Evolutionary conservation across 2,329 filamentous ascomycete species (phyloP).

Genomic region (Ascochyta lentis): DNA sequence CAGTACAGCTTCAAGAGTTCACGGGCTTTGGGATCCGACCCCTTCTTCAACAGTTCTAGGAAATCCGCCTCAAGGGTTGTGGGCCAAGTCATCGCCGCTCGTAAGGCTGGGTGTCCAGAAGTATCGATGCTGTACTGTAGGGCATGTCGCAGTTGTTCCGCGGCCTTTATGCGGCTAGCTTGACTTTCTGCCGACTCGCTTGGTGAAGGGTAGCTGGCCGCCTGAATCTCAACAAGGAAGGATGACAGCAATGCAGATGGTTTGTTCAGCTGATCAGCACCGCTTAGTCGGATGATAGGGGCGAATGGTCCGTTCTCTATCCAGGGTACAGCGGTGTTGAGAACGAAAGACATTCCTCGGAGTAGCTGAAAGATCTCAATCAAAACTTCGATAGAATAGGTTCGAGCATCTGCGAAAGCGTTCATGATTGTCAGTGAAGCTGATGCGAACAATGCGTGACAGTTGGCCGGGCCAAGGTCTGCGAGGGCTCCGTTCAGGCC

Average conservation of each 20-base stretch:
- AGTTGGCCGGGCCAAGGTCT: slow-evolving; percentile 33
- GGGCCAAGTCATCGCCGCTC: slow-evolving; percentile 33
- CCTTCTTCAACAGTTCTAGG: slow-evolving; percentile 23
- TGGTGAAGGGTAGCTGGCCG: slow-evolving; percentile 11
- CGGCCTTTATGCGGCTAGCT: slow-evolving; percentile 13
- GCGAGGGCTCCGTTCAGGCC: slow-evolving; percentile 31
- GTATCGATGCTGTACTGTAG: slow-evolving; percentile 29
- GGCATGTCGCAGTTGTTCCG: slow-evolving; percentile 22
- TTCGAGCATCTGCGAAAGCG: slow-evolving; percentile 32
- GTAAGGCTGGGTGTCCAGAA: slow-evolving; percentile 29
- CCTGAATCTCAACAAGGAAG: slow-evolving; percentile 30
- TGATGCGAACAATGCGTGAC: slow-evolving; percentile 37
- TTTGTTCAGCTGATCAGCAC: slow-evolving; percentile 16
- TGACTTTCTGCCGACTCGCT: slow-evolving; percentile 16
- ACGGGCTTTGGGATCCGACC: slow-evolving; percentile 19
- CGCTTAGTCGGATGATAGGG: slow-evolving; percentile 21
- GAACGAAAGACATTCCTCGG: slow-evolving; percentile 36
- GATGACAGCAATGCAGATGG: slow-evolving; percentile 29
- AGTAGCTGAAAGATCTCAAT: slow-evolving; percentile 38
- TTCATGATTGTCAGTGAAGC: slow-evolving; percentile 34
- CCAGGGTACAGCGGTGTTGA: slow-evolving; percentile 22
- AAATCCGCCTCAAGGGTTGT: slow-evolving; percentile 27
- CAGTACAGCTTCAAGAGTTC: slow-evolving; percentile 30
- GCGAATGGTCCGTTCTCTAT: slow-evolving; percentile 34
- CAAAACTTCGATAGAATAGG: slow-evolving; percentile 29